Conservation (phyloP, 306 rosid genomes). For the Vachellia pachyceras region DNA sequence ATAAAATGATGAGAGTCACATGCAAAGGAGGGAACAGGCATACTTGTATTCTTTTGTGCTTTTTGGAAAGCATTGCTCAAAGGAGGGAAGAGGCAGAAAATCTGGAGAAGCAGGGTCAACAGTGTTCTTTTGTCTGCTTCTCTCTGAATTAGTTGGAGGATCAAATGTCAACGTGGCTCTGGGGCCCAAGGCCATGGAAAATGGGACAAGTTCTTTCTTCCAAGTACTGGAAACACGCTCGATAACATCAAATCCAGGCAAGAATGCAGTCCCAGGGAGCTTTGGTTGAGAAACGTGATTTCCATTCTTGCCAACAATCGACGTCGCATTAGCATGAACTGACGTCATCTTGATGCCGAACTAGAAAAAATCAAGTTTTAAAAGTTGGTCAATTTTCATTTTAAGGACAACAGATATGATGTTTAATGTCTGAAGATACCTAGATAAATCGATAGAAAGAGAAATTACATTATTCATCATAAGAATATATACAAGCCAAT, state of each 20-base stretch:
- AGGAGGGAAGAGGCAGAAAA: constrained; percentile 90
- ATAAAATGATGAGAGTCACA: constrained; percentile 17
- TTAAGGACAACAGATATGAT: constrained; percentile 24
- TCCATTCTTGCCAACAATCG: constrained; percentile 80
- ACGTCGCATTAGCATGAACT: constrained; percentile 68
- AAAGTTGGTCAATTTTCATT: constrained; percentile 22
- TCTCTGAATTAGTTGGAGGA: constrained; percentile 62
- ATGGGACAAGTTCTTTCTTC: constrained; percentile 61
- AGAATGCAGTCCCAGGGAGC: constrained; percentile 60
- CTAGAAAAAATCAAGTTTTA: constrained; percentile 38
- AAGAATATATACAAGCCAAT: not conserved
- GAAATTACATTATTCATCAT: not conserved
- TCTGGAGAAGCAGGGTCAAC: constrained; percentile 92
- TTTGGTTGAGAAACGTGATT: constrained; percentile 61
- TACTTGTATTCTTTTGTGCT: constrained; percentile 88
- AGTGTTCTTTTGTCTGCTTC: constrained; percentile 71
- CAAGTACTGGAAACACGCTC: constrained; percentile 63
- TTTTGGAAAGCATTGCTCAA: constrained; percentile 91
- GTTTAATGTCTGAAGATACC: not conserved
- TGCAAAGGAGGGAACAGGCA: too few relatives aligned
- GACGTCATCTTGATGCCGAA: constrained; percentile 69
- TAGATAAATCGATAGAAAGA: constrained; percentile 4
- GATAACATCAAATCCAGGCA: constrained; percentile 75
- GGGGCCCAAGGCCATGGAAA: constrained; percentile 57
- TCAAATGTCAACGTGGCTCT: constrained; percentile 87